phyloP scores from a whole-genome alignment of 2,329 filamentous ascomycete species.

The Talaromyces funiculosus region DNA sequence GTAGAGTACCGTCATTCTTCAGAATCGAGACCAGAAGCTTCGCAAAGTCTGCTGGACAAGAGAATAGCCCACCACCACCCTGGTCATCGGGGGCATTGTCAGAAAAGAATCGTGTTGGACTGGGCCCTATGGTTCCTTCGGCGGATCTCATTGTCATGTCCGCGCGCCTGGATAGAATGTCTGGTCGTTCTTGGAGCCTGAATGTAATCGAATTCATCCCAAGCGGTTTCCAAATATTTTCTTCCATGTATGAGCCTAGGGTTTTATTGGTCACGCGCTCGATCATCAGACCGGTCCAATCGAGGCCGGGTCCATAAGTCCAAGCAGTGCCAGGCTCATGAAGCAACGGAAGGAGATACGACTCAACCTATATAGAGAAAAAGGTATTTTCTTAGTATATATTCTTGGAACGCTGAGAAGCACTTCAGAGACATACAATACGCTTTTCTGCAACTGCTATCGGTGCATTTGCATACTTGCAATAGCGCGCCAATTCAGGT shows the following conservation, averaged over 20 bases:
- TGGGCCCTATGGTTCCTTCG: not conserved
- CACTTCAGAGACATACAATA: not conserved
- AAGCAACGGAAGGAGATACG: not conserved
- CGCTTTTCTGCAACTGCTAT: not conserved
- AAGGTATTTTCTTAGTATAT: not conserved
- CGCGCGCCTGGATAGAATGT: conserved; percentile 1
- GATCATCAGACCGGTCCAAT: conserved; percentile 6
- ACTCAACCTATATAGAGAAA: not conserved
- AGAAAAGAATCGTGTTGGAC: conserved; percentile 4
- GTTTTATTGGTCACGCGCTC: conserved; percentile 2
- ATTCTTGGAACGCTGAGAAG: not conserved
- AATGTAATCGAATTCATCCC: not conserved
- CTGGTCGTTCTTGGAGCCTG: not conserved
- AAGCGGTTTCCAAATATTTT: conserved; percentile 7
- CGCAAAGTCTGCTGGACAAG: not conserved
- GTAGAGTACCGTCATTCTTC: conserved; percentile 1
- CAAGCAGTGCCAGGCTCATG: conserved; percentile 7
- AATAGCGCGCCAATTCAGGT: not conserved
- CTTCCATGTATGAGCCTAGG: conserved; percentile 2
- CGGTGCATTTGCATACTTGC: not conserved
- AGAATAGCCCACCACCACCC: conserved; percentile 1
- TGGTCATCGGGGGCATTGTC: not conserved
- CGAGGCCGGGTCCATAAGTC: conserved; percentile 3
- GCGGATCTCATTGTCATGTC: not conserved
- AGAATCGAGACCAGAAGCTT: not conserved